A percentile compares a stretch with the other conserved stretches of the same genome.
phyloP scores from a whole-genome alignment of 306 rosid genomes.

The Clitoria ternatea region DNA sequence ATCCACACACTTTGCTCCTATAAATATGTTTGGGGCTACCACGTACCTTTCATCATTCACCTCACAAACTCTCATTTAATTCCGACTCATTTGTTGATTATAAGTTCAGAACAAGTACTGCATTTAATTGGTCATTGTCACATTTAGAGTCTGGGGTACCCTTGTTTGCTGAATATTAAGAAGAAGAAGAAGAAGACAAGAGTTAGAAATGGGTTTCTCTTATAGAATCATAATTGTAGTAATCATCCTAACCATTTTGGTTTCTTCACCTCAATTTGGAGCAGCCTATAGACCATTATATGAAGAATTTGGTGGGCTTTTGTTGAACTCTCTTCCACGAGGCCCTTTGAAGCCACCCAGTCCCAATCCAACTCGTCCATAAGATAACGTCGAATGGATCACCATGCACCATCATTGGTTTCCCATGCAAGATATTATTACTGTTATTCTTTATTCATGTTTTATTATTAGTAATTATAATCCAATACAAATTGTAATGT shows the following conservation, averaged over 20 bases:
- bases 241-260: slow-evolving; percentile 11
- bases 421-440: background rate
- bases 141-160: too few species aligned
- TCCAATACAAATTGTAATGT: background rate
- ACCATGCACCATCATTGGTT: background rate
- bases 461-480: background rate
- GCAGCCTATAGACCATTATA: slow-evolving; percentile 20
- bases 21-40: background rate
- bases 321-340: slow-evolving; percentile 31
- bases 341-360: slow-evolving; percentile 6
- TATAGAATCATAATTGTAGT: slow-evolving; percentile 8
- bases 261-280: slow-evolving; percentile 26
- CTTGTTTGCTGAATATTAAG: too few species aligned
- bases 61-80: background rate
- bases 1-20: background rate
- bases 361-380: slow-evolving; percentile 18
- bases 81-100: background rate
- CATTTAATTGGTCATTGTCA: too few species aligned
- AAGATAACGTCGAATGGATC: background rate
- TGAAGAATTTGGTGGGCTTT: slow-evolving; percentile 23
- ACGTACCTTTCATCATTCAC: background rate
- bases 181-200: too few species aligned
- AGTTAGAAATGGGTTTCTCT: background rate
- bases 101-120: too few species aligned
- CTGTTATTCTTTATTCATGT: background rate